A percentile compares a stretch with the other conserved stretches of the same genome.
Evolutionary conservation across 2,329 filamentous ascomycete species (phyloP).

Genomic region (Diaporthe capsici): DNA sequence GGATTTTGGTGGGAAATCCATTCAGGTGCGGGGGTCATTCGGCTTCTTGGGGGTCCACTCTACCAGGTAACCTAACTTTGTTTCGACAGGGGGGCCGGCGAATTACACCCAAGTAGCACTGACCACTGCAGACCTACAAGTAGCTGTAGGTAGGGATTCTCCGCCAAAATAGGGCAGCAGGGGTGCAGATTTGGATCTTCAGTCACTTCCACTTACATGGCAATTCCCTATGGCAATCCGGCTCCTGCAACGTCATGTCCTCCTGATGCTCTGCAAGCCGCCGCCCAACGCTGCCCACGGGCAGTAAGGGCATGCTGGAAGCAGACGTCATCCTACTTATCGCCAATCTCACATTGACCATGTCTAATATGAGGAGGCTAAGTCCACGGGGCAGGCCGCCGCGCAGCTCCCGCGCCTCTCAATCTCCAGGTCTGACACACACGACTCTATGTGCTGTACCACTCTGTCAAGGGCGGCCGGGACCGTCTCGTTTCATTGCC

Average conservation of each 20-base stretch:
- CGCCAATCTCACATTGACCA: constrained; percentile 30
- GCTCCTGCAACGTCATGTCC: constrained; percentile 37
- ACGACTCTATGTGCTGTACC: not conserved
- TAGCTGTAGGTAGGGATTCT: constrained; percentile 8
- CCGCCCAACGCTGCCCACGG: not conserved
- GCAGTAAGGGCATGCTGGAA: not conserved
- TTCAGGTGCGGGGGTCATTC: too few relatives aligned
- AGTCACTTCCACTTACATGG: constrained; percentile 23
- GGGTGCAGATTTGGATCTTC: constrained; percentile 41
- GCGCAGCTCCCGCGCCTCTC: constrained; percentile 23
- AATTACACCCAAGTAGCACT: constrained; percentile 8
- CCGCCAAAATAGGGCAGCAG: constrained; percentile 20
- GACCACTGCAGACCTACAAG: not conserved
- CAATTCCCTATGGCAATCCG: constrained; percentile 39
- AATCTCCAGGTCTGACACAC: constrained; percentile 31
- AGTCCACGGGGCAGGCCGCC: constrained; percentile 9
- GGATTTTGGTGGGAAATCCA: too few relatives aligned
- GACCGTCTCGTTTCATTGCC: constrained; percentile 32
- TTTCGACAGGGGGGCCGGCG: not conserved
- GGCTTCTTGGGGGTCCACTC: too few relatives aligned
- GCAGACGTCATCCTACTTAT: constrained; percentile 24
- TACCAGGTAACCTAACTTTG: constrained; percentile 1
- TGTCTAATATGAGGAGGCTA: constrained; percentile 13
- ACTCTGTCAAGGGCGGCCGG: constrained; percentile 25
- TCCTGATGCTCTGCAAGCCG: constrained; percentile 13